Base-by-base conservation (phyloP, 495 filamentous ascomycete species). In the Aspergillus indologenus region DNA sequence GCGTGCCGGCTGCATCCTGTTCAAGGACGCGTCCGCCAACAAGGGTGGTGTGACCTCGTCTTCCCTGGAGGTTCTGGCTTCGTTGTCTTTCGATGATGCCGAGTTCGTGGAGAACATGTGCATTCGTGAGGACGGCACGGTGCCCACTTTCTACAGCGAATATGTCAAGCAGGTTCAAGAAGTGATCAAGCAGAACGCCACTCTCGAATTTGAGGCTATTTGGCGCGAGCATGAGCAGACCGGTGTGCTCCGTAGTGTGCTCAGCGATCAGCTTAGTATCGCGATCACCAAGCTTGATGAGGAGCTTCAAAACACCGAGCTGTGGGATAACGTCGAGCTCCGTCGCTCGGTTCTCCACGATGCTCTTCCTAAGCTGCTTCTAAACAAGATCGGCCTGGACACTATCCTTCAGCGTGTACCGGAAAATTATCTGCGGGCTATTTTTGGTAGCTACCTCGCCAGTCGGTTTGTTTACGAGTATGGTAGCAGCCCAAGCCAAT, bases 41-140 rank as follows among this genome's bases (percentile, higher is more conserved):
- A 98, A 98, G 81, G 94, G 94, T 66, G 94, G 94, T 70, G 94
- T 98, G 49, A 98, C 94, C 6, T 96, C 90, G n/a, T 98, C 94
- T 0, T 98, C 94, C 5, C 84, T 98, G 47, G 94, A 98, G 66
- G 94, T 98, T 5, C 82, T 98, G 18, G 94, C 94, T 11, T 91
- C 92, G 0, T 83, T 98, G 54, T 92, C 90, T 46, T 97, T 98
- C 69, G 87, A 98, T 70, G 93, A 98, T 61, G 73, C 82, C 53
- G 87, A 86, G 56, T 98, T 98, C 71, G 84, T 85, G 43, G 81
- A 91, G 72, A 85, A 98, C 77, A 98, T 98, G 95, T 98, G 95
- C 73, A 81, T 94, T 55, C 81, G 84, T 43, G 73, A 82, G 49
- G 83, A 89, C 59, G 95, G 92, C 56, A 85, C 86, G 29, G 86